Evolutionary conservation across 306 rosid genomes (phyloP).

Genomic region (Comarum palustre): DNA sequence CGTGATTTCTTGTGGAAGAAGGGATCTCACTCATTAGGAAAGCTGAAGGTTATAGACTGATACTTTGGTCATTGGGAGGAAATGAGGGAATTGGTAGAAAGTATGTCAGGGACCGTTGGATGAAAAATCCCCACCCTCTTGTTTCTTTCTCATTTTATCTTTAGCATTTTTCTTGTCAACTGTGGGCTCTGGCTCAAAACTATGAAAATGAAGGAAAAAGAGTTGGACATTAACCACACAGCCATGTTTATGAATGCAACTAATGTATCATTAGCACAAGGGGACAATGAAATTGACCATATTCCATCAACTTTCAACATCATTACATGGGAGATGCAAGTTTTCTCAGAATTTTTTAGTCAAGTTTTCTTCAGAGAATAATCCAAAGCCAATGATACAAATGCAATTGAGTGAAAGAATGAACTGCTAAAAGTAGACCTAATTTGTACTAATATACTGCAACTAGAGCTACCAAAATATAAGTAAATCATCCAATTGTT

Average conservation of each 20-base stretch:
- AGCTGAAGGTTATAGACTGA: neutral
- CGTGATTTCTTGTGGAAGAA: slow-evolving; percentile 6
- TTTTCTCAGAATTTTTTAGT: no score
- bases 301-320: neutral
- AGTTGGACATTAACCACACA: slow-evolving; percentile 11
- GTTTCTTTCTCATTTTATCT: neutral
- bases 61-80: slow-evolving; percentile 7
- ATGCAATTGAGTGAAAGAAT: neutral
- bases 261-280: neutral
- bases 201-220: neutral
- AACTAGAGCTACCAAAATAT: neutral
- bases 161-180: neutral
- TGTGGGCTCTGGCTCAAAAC: slow-evolving; percentile 5
- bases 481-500: neutral
- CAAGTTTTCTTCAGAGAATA: no score
- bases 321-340: neutral
- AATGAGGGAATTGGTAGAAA: slow-evolving; percentile 6
- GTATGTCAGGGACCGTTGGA: slow-evolving; percentile 16
- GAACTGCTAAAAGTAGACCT: neutral
- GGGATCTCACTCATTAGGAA: neutral
- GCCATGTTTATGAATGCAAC: slow-evolving; percentile 22
- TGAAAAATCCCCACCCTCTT: slow-evolving; percentile 15
- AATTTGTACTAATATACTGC: neutral
- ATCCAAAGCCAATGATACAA: neutral
- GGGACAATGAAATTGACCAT: neutral